A percentile compares a stretch with the other conserved stretches of the same genome.
Evolutionary conservation across 208 protist species (phyloP).

Genomic region (Dictyostelium gargantuum): DNA sequence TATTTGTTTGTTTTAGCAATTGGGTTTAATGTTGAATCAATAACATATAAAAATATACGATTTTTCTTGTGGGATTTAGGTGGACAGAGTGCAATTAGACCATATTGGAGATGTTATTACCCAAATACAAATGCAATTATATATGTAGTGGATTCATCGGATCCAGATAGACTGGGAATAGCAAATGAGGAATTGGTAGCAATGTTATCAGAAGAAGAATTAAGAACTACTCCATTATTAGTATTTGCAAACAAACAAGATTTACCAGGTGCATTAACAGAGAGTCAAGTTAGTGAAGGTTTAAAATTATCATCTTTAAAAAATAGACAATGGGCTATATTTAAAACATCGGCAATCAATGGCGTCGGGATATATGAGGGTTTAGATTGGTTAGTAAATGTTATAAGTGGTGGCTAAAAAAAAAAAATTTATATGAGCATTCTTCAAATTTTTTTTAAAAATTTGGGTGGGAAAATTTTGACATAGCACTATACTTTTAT

Average conservation of each 20-base stretch:
- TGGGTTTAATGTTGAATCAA: conserved; percentile 91
- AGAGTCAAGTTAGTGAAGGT: conserved; percentile 81
- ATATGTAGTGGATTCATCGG: conserved; percentile 84
- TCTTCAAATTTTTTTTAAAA: too few relatives aligned
- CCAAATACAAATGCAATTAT: conserved; percentile 76
- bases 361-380: conserved; percentile 86
- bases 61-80: conserved; percentile 82
- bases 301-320: conserved; percentile 86
- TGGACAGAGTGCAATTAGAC: conserved; percentile 85
- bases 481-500: too few relatives aligned
- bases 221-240: conserved; percentile 89
- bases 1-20: conserved; percentile 79
- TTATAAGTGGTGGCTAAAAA: neutral
- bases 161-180: conserved; percentile 87
- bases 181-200: conserved; percentile 89
- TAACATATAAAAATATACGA: conserved; percentile 90
- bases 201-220: conserved; percentile 93
- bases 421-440: neutral
- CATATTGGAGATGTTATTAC: conserved; percentile 88
- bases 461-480: too few relatives aligned
- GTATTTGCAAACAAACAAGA: conserved; percentile 96
- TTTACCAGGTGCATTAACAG: conserved; percentile 79
- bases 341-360: conserved; percentile 88
- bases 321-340: conserved; percentile 89
- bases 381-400: conserved; percentile 82